A percentile compares a stretch with the other conserved stretches of the same genome.
Conservation (phyloP, 2,329 filamentous ascomycete species). For the Allantophomopsis lycopodina region DNA sequence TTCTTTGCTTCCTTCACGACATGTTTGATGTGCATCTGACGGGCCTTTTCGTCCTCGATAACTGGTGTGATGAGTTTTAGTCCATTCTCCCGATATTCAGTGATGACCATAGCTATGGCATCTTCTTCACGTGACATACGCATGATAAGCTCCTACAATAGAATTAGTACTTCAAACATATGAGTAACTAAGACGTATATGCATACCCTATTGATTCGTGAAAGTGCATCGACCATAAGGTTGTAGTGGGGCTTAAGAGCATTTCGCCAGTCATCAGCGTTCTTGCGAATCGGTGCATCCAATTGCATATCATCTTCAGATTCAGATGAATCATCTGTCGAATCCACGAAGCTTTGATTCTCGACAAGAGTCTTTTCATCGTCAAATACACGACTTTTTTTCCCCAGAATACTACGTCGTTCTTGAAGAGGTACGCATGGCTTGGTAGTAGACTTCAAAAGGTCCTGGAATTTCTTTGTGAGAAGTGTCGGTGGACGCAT, state of each 20-base stretch:
- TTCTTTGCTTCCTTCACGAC: not conserved
- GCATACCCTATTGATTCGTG: too few relatives aligned
- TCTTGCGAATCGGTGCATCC: too few relatives aligned
- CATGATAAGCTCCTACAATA: slow-evolving; percentile 15
- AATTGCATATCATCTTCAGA: too few relatives aligned
- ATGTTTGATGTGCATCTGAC: slow-evolving; percentile 6
- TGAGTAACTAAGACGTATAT: too few relatives aligned
- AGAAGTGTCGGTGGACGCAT: too few relatives aligned
- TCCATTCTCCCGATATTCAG: slow-evolving; percentile 15
- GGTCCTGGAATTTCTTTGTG: too few relatives aligned
- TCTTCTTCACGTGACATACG: slow-evolving; percentile 14
- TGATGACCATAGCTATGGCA: slow-evolving; percentile 11
- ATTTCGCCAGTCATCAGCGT: not conserved
- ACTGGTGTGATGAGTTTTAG: slow-evolving; percentile 10
- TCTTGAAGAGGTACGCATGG: not conserved
- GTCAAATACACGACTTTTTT: not conserved
- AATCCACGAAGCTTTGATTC: slow-evolving; percentile 3
- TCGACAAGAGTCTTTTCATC: slow-evolving; percentile 11
- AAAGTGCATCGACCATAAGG: too few relatives aligned
- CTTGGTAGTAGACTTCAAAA: too few relatives aligned
- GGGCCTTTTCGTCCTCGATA: slow-evolving; percentile 4
- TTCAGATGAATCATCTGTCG: not conserved
- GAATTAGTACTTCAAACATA: slow-evolving; percentile 7
- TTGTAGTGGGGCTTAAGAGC: not conserved
- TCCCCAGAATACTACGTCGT: not conserved